These are phyloP conservation scores for Fusarium solani-melongenae DNA, from an alignment of 2,329 filamentous ascomycete genomes.

Conservation along the genomic window DNA sequence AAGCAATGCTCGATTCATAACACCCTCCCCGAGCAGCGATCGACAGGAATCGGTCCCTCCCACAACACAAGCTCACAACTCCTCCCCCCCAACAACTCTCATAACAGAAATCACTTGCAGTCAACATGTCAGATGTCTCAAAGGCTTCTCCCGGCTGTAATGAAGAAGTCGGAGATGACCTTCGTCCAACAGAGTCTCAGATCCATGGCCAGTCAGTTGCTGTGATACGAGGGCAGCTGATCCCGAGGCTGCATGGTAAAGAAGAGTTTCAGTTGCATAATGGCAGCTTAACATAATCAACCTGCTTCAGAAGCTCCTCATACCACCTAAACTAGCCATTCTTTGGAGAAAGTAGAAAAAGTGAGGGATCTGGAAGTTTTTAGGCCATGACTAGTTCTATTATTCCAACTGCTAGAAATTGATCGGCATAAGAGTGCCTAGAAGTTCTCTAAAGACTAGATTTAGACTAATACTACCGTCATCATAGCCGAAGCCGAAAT, in stretches of 20 bases:
- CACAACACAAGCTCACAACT: background rate
- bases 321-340: background rate
- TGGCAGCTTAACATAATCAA: background rate
- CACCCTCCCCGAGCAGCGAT: background rate
- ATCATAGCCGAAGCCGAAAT: background rate
- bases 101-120: background rate
- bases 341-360: background rate
- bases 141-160: background rate
- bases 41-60: background rate
- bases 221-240: background rate
- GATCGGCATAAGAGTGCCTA: background rate
- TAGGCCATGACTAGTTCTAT: background rate
- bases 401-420: background rate
- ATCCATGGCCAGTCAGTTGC: background rate
- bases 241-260: background rate
- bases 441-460: background rate
- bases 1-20: background rate
- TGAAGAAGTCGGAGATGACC: background rate
- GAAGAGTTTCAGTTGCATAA: background rate
- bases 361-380: background rate
- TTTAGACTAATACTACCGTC: background rate
- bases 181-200: background rate
- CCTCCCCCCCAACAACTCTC: background rate
- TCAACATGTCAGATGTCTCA: background rate
- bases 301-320: background rate